phyloP scores from a whole-genome alignment of 352 stramenopile species.

The Thraustochytrium striatum region DNA sequence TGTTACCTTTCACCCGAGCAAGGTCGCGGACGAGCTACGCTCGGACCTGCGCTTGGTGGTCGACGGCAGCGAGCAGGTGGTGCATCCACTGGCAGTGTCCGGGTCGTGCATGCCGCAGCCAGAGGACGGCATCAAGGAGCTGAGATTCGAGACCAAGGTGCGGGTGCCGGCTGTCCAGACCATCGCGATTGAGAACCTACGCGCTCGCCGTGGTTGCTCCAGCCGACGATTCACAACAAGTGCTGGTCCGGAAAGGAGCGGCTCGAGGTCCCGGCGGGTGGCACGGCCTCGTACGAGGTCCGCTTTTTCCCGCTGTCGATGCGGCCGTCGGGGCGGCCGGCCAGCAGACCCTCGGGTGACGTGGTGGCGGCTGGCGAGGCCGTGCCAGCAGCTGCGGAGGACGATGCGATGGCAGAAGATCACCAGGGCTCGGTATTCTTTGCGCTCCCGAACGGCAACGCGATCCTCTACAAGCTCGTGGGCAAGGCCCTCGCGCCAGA shows the following conservation, averaged over 20 bases:
- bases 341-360: too few species aligned
- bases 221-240: slow-evolving; percentile 74
- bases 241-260: slow-evolving; percentile 77
- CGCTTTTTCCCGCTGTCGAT: slow-evolving; percentile 76
- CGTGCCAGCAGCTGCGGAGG: background rate
- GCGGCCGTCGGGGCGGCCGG: slow-evolving; percentile 60
- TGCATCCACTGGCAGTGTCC: slow-evolving; percentile 64
- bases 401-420: background rate
- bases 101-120: slow-evolving; percentile 78
- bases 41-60: slow-evolving; percentile 68
- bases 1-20: slow-evolving; percentile 74
- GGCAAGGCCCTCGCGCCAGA: slow-evolving; percentile 67
- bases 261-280: slow-evolving; percentile 68
- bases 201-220: slow-evolving; percentile 72
- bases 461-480: slow-evolving; percentile 74
- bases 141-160: slow-evolving; percentile 74
- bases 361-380: too few species aligned
- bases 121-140: slow-evolving; percentile 73
- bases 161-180: slow-evolving; percentile 68
- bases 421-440: slow-evolving; percentile 80
- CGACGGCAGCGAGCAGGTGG: slow-evolving; percentile 61
- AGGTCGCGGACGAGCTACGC: slow-evolving; percentile 76
- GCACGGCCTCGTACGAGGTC: slow-evolving; percentile 57
- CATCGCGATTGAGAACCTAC: slow-evolving; percentile 70
- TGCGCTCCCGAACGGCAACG: slow-evolving; percentile 77